Base-by-base conservation (phyloP, 768 basidiomycete genomes). In the Gymnopilus junonius region DNA sequence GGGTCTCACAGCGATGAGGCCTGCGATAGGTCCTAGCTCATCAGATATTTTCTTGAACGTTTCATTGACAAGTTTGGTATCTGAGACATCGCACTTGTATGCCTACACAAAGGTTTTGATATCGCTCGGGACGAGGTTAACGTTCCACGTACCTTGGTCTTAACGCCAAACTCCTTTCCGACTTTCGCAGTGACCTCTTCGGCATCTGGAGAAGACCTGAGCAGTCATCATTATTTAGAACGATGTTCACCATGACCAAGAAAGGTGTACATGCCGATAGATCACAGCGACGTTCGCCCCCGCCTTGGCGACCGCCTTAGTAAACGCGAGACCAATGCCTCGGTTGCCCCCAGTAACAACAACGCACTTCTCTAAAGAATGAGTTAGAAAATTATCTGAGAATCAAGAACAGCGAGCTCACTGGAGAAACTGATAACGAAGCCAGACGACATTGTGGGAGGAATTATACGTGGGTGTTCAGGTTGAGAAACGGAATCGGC, bases 261-360 rank as follows among this genome's bases (percentile, higher is more conserved):
- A 15, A n/a, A 6, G 7, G 17, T 23, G 68, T 21, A 50, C 58
- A 17, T 2, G 81, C 86, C 80, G 80, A 75, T 88, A 89, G 53
- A 89, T 85, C 10, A 90, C 83, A 27, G 86, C 87, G 3, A 90
- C 85, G 54, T 82, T 82, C 0, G 81, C 82, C 27, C 86, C 85
- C 0, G 87, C 83, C 45, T 78, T 68, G 20, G 86, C 86, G 35
- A 86, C 76, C 1, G 86, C 85, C 37, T 77, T 73, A 25, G 83
- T 82, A 58, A 81, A 84, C 1, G 83, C 87, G 31, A 73, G 77
- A 1, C 89, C 89, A 50, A 90, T 88, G 10, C 88, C 88, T 43
- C 83, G 77, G 66, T 84, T 86, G 1, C 87, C 87, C 3, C 88
- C 88, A 0, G 89, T 89, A 48, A 90, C 80, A 32, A 89, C 80